Evolutionary conservation across 2,329 filamentous ascomycete species (phyloP).

Genomic region (Verticillium alfalfae): DNA sequence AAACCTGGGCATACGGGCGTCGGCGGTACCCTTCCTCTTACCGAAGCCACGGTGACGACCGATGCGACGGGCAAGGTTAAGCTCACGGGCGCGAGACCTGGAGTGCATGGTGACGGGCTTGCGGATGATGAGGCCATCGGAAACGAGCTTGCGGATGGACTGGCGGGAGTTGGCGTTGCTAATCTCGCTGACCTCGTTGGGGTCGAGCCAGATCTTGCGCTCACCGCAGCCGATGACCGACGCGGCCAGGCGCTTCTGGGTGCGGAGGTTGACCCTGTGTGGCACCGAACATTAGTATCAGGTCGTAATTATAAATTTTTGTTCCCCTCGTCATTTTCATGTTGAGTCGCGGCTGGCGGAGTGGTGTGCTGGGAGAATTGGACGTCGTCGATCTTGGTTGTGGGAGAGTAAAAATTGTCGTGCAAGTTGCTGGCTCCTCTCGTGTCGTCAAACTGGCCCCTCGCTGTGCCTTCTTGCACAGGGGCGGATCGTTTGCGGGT

Average conservation of each 20-base stretch:
- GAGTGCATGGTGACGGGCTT: slow-evolving; percentile 99
- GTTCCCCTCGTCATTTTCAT: neutral
- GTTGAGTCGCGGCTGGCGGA: neutral
- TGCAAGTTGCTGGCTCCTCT: neutral
- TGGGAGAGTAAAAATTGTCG: neutral
- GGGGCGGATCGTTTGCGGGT: neutral
- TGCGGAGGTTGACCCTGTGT: slow-evolving; percentile 95
- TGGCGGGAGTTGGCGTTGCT: slow-evolving; percentile 99
- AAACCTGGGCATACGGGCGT: slow-evolving; percentile 98
- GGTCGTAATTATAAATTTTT: neutral
- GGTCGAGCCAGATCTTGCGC: slow-evolving; percentile 99
- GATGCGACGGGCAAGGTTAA: slow-evolving; percentile 90
- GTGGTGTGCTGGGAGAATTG: neutral
- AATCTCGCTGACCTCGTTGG: slow-evolving; percentile 98
- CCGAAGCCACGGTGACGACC: slow-evolving; percentile 98
- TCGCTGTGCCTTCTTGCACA: neutral
- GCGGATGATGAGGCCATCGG: slow-evolving; percentile 99
- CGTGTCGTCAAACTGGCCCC: neutral
- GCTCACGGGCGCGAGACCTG: slow-evolving; percentile 88
- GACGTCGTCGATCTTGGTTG: neutral
- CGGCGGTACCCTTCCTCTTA: slow-evolving; percentile 99
- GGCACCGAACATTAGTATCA: slow-evolving; percentile 12
- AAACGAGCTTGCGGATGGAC: slow-evolving; percentile 98
- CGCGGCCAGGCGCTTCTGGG: slow-evolving; percentile 99
- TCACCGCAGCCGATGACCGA: slow-evolving; percentile 98